These are phyloP conservation scores for Trichoderma harzianum DNA, from an alignment of 2,329 filamentous ascomycete genomes.

Conservation along the genomic window DNA sequence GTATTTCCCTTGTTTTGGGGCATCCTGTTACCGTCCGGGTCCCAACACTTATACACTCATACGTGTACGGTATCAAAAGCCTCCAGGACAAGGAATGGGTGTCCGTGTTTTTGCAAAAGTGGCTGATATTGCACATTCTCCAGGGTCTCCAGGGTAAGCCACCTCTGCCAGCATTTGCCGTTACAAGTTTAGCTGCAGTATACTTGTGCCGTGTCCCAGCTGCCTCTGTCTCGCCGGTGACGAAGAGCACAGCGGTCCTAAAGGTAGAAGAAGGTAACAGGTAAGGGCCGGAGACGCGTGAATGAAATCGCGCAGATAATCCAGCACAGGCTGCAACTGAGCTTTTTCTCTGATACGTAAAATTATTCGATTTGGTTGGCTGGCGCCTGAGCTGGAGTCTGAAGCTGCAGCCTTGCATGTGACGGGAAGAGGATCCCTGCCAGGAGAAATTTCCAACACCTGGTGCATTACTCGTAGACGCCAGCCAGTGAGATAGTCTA, in stretches of 20 bases:
- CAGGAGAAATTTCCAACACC: constrained; percentile 6
- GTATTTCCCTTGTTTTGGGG: background rate
- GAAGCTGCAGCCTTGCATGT: constrained; percentile 14
- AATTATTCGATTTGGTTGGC: constrained; percentile 11
- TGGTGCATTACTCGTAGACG: constrained; percentile 15
- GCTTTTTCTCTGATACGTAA: background rate
- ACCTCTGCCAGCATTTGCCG: background rate
- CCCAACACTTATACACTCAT: background rate
- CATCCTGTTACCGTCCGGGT: background rate
- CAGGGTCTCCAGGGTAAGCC: background rate
- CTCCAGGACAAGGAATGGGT: background rate
- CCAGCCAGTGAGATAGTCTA: background rate
- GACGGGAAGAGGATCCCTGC: constrained; percentile 12
- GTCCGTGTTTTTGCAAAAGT: background rate
- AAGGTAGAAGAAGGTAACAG: background rate
- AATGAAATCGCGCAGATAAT: background rate
- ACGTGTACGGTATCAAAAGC: background rate
- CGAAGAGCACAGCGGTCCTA: background rate
- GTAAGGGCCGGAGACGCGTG: background rate
- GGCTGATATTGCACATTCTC: background rate
- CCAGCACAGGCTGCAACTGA: background rate
- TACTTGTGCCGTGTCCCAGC: background rate
- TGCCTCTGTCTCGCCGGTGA: background rate
- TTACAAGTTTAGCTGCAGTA: background rate
- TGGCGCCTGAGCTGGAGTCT: background rate